Conservation (phyloP, 1,139 yeast genomes). For the Lodderomyces beijingensis region DNA sequence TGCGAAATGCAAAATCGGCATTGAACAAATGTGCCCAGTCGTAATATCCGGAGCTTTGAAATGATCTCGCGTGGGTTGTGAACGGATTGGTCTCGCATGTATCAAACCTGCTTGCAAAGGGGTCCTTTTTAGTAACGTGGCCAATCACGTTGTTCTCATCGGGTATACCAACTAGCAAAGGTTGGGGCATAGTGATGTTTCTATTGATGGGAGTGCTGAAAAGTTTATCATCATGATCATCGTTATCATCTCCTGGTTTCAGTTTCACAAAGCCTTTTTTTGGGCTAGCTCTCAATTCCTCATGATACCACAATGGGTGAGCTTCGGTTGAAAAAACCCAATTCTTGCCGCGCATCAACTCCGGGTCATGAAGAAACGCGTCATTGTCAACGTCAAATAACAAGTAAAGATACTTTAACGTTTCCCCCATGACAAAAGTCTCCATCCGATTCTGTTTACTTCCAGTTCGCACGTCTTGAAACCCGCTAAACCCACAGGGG, state of each 20-base stretch:
- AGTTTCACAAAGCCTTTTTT: constrained; percentile 1
- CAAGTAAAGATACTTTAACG: constrained; percentile 76
- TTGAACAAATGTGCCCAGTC: constrained; percentile 36
- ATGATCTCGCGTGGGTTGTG: constrained; percentile 8
- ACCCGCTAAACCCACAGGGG: constrained; percentile 80
- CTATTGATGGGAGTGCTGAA: constrained; percentile 12
- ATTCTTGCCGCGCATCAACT: constrained; percentile 39
- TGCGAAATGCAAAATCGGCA: constrained; percentile 31
- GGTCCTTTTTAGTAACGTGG: constrained; percentile 18
- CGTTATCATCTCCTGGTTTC: constrained; percentile 3
- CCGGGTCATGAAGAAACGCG: constrained; percentile 36
- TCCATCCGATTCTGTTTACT: constrained; percentile 79
- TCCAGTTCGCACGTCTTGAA: constrained; percentile 64
- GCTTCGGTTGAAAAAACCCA: constrained; percentile 89
- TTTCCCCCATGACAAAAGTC: constrained; percentile 83
- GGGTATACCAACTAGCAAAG: constrained; percentile 14
- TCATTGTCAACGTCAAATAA: constrained; percentile 68
- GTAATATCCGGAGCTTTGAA: constrained; percentile 32
- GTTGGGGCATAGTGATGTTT: constrained; percentile 17
- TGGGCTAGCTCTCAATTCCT: constrained; percentile 15
- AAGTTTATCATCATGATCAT: no score
- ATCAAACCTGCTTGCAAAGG: constrained; percentile 19
- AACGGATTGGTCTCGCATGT: constrained; percentile 34
- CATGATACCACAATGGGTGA: constrained; percentile 74
- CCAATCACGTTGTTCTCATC: constrained; percentile 5